A percentile compares a stretch with the other conserved stretches of the same genome.
Conservation (phyloP, 345 rosid species). For the Lepidium didymum region DNA sequence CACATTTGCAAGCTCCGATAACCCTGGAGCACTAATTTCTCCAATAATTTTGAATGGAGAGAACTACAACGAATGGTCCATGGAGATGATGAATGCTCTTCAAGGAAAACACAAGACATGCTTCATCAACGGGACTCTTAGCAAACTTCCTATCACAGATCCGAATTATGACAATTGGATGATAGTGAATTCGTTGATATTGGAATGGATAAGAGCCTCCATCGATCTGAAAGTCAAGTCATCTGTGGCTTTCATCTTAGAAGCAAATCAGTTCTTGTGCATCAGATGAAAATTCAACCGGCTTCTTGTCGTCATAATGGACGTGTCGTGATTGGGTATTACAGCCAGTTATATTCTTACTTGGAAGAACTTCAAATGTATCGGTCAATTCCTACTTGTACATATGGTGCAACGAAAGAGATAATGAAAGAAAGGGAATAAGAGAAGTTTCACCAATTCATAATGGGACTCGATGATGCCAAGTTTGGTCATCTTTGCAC, state of each 20-base stretch:
- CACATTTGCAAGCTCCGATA: too few species aligned
- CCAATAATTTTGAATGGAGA: too few species aligned
- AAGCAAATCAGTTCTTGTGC: neutral
- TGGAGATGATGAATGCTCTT: too few species aligned
- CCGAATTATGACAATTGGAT: neutral
- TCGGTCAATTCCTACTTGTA: neutral
- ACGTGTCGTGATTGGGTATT: neutral
- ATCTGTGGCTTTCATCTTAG: accelerated
- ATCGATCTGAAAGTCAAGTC: neutral
- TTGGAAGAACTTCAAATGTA: neutral
- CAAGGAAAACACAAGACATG: neutral
- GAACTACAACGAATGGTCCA: too few species aligned
- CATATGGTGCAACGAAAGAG: neutral
- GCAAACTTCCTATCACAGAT: accelerated
- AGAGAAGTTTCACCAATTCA: neutral
- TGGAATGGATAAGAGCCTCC: neutral
- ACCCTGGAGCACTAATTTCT: too few species aligned
- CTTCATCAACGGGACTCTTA: neutral
- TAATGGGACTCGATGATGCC: neutral
- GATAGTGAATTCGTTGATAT: neutral
- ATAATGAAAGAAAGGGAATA: neutral
- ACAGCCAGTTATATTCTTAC: neutral
- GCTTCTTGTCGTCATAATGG: neutral
- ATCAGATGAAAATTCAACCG: neutral
- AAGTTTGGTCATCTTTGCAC: neutral